phyloP scores from a whole-genome alignment of 805 yeast genomes.

The Hanseniaspora mollemarum region DNA sequence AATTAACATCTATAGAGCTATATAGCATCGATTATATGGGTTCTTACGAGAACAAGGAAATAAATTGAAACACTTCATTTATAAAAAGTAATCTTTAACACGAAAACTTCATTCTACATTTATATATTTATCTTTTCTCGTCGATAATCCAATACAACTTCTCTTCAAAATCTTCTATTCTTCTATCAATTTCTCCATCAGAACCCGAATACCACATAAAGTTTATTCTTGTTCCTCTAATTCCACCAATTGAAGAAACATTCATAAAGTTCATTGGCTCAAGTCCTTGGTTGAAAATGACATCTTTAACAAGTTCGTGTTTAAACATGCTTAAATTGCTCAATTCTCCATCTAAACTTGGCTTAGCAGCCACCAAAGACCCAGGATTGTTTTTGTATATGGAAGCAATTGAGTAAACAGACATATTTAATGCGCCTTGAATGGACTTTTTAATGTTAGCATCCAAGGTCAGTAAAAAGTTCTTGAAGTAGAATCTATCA shows the following conservation, averaged over 20 bases:
- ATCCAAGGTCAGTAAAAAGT: not conserved
- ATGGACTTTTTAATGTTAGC: not conserved
- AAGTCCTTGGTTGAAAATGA: conserved; percentile 9
- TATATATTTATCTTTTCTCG: not conserved
- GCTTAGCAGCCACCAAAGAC: not conserved
- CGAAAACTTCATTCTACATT: not conserved
- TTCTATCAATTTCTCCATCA: not conserved
- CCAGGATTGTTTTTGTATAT: not conserved
- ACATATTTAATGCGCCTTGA: not conserved
- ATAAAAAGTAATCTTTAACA: not conserved
- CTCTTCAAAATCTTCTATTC: not conserved
- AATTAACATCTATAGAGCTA: no score
- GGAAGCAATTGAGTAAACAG: conserved; percentile 7
- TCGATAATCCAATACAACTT: not conserved
- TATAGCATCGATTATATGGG: no score
- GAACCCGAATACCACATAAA: conserved; percentile 12
- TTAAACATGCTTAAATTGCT: conserved; percentile 10
- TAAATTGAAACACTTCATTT: not conserved
- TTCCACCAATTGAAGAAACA: conserved; percentile 8
- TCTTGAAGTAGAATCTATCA: not conserved
- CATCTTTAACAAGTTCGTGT: conserved; percentile 2
- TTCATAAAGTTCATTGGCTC: conserved; percentile 15
- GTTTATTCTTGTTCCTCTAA: conserved; percentile 2
- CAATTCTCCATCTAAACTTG: conserved; percentile 1
- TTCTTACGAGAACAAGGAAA: no score